Conservation (phyloP, 164 flowering plant genomes). For the Vitis labrusca region DNA sequence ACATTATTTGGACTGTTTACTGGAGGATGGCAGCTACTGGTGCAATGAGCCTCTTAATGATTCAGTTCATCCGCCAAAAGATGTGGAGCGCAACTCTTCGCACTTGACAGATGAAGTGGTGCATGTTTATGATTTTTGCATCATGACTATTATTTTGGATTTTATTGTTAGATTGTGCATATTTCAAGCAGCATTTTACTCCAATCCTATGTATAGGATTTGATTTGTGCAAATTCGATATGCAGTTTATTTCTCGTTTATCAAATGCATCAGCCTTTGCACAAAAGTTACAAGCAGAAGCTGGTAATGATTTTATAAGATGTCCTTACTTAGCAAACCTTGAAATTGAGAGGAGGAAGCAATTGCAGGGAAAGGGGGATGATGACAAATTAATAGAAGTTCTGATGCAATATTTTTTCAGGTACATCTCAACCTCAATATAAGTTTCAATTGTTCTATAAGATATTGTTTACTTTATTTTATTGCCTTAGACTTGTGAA, state of each 20-base stretch:
- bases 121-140: constrained; percentile 9
- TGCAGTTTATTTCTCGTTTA: constrained; percentile 82
- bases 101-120: constrained; percentile 74
- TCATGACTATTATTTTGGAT: background rate
- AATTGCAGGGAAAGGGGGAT: constrained; percentile 57
- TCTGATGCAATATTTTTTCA: constrained; percentile 56
- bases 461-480: too few species aligned
- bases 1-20: constrained; percentile 78
- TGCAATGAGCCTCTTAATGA: constrained; percentile 20
- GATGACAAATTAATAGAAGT: constrained; percentile 49
- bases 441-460: too few species aligned
- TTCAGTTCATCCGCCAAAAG: constrained; percentile 35
- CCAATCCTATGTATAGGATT: background rate
- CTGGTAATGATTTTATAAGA: constrained; percentile 37
- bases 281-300: constrained; percentile 42
- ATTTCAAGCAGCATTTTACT: background rate
- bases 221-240: constrained; percentile 17
- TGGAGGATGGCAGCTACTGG: constrained; percentile 77
- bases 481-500: background rate
- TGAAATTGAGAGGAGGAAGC: constrained; percentile 77
- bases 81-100: constrained; percentile 39
- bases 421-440: constrained; percentile 36
- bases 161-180: background rate
- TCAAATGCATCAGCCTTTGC: constrained; percentile 56
- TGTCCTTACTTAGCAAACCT: constrained; percentile 72